A percentile compares a stretch with the other conserved stretches of the same genome.
These are phyloP conservation scores for Rostrohypoxylon terebratum DNA, from an alignment of 495 filamentous ascomycete genomes.

Conservation along the genomic window DNA sequence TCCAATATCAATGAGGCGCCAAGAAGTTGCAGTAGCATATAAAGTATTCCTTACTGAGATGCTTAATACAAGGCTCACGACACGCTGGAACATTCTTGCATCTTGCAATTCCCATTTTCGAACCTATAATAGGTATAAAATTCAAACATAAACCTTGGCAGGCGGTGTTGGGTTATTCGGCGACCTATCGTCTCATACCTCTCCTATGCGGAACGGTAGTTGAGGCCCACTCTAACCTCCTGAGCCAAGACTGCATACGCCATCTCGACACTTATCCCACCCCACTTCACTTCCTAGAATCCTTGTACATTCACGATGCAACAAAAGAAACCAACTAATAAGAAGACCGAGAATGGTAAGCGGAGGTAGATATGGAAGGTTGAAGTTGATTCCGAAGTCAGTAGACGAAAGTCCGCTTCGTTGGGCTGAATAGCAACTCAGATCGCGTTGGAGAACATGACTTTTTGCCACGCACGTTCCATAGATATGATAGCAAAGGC, in stretches of 20 bases:
- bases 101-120: slow-evolving; percentile 8
- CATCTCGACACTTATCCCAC: slow-evolving; percentile 18
- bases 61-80: slow-evolving; percentile 26
- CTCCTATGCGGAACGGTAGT: slow-evolving; percentile 33
- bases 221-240: slow-evolving; percentile 28
- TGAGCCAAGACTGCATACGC: slow-evolving; percentile 31
- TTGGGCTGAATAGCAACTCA: slow-evolving; percentile 35
- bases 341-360: slow-evolving; percentile 34
- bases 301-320: slow-evolving; percentile 27
- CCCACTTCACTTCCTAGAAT: slow-evolving; percentile 24
- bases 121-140: slow-evolving; percentile 30
- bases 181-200: not conserved
- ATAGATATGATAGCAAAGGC: slow-evolving; percentile 1
- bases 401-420: slow-evolving; percentile 8
- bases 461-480: slow-evolving; percentile 17
- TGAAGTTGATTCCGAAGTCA: not conserved
- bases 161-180: slow-evolving; percentile 1
- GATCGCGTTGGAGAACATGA: not conserved
- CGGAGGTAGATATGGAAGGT: slow-evolving; percentile 37
- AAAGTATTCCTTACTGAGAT: slow-evolving; percentile 17
- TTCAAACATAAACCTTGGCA: slow-evolving; percentile 7
- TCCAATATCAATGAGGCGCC: slow-evolving; percentile 32
- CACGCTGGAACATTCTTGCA: slow-evolving; percentile 18
- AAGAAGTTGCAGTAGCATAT: slow-evolving; percentile 38
- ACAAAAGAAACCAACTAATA: slow-evolving; percentile 23